A percentile compares a stretch with the other conserved stretches of the same genome.
These are phyloP conservation scores for Diaporthe sp. DNA, from an alignment of 2,329 filamentous ascomycete species.

Conservation along the genomic window DNA sequence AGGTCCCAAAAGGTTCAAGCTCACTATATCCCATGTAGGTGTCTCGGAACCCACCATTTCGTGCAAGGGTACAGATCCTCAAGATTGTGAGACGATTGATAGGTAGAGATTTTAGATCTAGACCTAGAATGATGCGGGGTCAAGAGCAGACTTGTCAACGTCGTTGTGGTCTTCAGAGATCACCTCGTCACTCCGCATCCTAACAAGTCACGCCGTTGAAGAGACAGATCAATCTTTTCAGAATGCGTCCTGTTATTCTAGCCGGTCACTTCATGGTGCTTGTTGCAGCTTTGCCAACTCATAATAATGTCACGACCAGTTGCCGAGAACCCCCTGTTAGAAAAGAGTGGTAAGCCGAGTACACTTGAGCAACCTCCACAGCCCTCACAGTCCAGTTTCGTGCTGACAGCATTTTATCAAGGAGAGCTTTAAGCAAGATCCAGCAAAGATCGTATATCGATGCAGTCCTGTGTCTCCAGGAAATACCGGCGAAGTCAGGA, in stretches of 20 bases:
- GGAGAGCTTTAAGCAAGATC: background rate
- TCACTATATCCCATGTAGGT: background rate
- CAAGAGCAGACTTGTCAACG: too few relatives aligned
- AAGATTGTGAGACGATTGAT: background rate
- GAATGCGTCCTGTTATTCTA: background rate
- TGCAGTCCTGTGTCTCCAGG: constrained; percentile 1
- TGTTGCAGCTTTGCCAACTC: background rate
- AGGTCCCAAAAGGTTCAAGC: background rate
- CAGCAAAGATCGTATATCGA: background rate
- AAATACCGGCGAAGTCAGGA: background rate
- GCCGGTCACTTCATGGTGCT: background rate
- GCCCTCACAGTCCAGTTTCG: too few relatives aligned
- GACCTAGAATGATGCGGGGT: background rate
- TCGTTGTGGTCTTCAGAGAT: background rate
- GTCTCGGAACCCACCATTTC: background rate
- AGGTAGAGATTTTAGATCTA: background rate
- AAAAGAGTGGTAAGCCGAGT: constrained; percentile 1
- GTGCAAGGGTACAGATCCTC: background rate
- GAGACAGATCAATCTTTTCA: background rate
- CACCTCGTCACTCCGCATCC: background rate
- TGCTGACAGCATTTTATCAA: background rate
- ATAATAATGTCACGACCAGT: background rate
- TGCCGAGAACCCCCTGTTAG: background rate
- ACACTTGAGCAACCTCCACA: background rate
- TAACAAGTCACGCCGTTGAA: background rate